Evolutionary conservation across 2,329 filamentous ascomycete species (phyloP).

Genomic region (Fusarium solani-melongenae): DNA sequence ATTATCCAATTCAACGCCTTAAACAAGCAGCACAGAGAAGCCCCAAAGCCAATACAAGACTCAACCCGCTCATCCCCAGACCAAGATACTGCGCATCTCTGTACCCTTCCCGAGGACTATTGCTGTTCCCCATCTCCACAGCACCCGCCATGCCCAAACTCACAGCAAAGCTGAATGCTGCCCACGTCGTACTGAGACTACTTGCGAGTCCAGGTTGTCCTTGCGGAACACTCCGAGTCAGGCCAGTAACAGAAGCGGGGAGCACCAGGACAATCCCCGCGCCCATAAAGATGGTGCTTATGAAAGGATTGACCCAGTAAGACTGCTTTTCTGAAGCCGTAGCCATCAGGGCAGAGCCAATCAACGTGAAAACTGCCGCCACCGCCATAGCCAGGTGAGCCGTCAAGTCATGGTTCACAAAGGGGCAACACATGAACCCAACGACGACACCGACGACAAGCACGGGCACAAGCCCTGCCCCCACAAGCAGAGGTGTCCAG

Average conservation of each 20-base stretch:
- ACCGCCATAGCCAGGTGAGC: constrained; percentile 31
- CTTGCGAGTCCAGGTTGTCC: constrained; percentile 37
- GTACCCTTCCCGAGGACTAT: constrained; percentile 30
- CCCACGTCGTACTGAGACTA: constrained; percentile 29
- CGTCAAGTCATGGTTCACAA: constrained; percentile 28
- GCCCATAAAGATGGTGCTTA: constrained; percentile 42
- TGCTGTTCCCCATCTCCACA: constrained; percentile 30
- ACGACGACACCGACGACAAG: constrained; percentile 29
- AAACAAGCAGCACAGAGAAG: constrained; percentile 28
- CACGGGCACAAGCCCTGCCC: constrained; percentile 38
- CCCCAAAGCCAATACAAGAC: constrained; percentile 33
- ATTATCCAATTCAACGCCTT: constrained; percentile 30
- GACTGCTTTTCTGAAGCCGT: constrained; percentile 35
- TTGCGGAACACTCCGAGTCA: constrained; percentile 34
- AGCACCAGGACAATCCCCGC: constrained; percentile 38
- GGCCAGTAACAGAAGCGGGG: constrained; percentile 32
- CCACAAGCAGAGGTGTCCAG: constrained; percentile 34
- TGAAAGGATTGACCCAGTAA: constrained; percentile 41
- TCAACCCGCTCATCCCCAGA: constrained; percentile 33
- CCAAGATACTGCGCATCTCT: constrained; percentile 42
- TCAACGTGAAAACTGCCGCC: constrained; percentile 30
- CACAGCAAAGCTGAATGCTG: constrained; percentile 36
- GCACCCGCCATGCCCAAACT: constrained; percentile 41
- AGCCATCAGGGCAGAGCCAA: constrained; percentile 38
- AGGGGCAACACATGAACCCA: constrained; percentile 29